These are phyloP conservation scores for Fomitopsis pinicola DNA, from an alignment of 1,284 basidiomycete genomes.

Conservation along the genomic window DNA sequence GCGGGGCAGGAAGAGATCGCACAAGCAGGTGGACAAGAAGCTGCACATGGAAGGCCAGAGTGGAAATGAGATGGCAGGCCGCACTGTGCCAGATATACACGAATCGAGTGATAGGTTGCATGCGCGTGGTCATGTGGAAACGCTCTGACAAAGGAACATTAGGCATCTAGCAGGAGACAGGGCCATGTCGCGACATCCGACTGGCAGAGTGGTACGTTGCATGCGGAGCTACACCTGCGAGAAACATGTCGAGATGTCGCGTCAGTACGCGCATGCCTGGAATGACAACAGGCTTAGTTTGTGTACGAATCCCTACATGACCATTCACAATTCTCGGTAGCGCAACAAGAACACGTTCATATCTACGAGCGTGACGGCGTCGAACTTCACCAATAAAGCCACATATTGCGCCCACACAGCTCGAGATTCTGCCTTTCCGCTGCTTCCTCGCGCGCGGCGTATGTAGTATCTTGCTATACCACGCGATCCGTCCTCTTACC, in stretches of 20 bases:
- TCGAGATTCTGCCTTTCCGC: slow-evolving; percentile 95
- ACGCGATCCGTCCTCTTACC: not conserved
- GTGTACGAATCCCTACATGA: slow-evolving; percentile 81
- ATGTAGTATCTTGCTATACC: slow-evolving; percentile 26
- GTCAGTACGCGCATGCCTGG: slow-evolving; percentile 36
- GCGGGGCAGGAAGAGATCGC: no score
- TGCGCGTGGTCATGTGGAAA: not conserved
- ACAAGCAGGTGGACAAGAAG: slow-evolving; percentile 77
- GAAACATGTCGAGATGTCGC: slow-evolving; percentile 92
- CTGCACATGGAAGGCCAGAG: slow-evolving; percentile 73
- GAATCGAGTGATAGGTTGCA: slow-evolving; percentile 77
- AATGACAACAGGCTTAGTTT: not conserved
- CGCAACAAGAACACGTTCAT: slow-evolving; percentile 95
- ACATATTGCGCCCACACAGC: slow-evolving; percentile 87
- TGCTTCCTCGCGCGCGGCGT: slow-evolving; percentile 88
- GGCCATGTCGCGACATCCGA: slow-evolving; percentile 95
- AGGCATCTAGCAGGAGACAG: slow-evolving; percentile 77
- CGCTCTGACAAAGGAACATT: not conserved
- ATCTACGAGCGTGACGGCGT: slow-evolving; percentile 95
- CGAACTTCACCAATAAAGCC: slow-evolving; percentile 83
- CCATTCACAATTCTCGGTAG: slow-evolving; percentile 90
- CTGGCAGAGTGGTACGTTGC: slow-evolving; percentile 86
- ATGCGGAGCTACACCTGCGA: slow-evolving; percentile 85
- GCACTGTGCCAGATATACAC: slow-evolving; percentile 79
- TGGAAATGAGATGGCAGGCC: slow-evolving; percentile 87